Conservation (phyloP, 371 early-diverging fungal genomes). For the Phascolomyces articulosus region DNA sequence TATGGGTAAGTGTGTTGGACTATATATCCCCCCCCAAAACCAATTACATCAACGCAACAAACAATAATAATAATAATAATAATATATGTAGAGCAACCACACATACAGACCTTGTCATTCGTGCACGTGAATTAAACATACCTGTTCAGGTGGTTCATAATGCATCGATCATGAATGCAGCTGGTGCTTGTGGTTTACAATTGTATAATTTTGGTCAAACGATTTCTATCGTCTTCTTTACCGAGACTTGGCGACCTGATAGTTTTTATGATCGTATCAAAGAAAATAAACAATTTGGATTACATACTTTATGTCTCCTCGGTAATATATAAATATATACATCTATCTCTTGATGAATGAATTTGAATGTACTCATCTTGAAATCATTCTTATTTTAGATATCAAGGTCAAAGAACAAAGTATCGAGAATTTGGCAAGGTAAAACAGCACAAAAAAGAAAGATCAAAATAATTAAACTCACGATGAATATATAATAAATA, state of each 20-base stretch:
- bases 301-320: slow-evolving; percentile 98
- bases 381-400: too few relatives aligned
- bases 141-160: slow-evolving; percentile 95
- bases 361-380: too few relatives aligned
- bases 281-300: slow-evolving; percentile 79
- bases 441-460: slow-evolving; percentile 18
- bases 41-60: too few relatives aligned
- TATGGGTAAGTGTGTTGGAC: slow-evolving; percentile 82
- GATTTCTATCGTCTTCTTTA: slow-evolving; percentile 98
- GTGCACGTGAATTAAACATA: slow-evolving; percentile 90
- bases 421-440: slow-evolving; percentile 92
- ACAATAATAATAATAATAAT: not conserved
- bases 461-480: not conserved
- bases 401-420: slow-evolving; percentile 99
- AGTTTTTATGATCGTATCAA: slow-evolving; percentile 96
- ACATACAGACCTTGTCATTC: slow-evolving; percentile 96
- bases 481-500: too few relatives aligned
- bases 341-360: too few relatives aligned
- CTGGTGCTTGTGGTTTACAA: slow-evolving; percentile 98
- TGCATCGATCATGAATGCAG: slow-evolving; percentile 98
- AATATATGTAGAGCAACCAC: slow-evolving; percentile 90
- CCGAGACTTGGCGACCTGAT: slow-evolving; percentile 96
- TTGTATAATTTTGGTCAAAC: slow-evolving; percentile 99
- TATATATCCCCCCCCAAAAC: not conserved
- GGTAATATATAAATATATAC: too few relatives aligned